A percentile compares a stretch with the other conserved stretches of the same genome.
Conservation (phyloP, 139 green algal genomes). For the Coelastrella sp. region DNA sequence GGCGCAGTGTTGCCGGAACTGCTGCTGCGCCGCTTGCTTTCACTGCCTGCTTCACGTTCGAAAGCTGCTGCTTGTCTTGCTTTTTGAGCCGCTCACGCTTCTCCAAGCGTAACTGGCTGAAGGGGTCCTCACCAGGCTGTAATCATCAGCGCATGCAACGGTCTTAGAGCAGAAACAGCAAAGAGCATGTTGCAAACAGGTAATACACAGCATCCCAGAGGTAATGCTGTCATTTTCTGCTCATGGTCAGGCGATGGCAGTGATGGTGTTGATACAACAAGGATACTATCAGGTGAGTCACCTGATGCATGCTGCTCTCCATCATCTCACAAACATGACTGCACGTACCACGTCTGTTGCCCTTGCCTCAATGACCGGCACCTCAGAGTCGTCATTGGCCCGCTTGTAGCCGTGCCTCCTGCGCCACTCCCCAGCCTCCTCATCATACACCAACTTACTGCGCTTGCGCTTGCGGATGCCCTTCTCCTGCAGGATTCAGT, state of each 20-base stretch:
- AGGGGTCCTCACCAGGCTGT: slow-evolving; percentile 88
- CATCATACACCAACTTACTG: slow-evolving; percentile 91
- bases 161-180: not conserved
- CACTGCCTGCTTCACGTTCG: slow-evolving; percentile 80
- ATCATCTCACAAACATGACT: too few relatives aligned
- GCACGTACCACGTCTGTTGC: slow-evolving; percentile 56
- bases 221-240: not conserved
- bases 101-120: slow-evolving; percentile 74
- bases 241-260: too few relatives aligned
- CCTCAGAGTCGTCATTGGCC: slow-evolving; percentile 61
- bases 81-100: slow-evolving; percentile 84
- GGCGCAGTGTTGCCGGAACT: slow-evolving; percentile 81
- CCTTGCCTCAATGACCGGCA: slow-evolving; percentile 93
- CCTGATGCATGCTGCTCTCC: too few relatives aligned
- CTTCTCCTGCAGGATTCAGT: slow-evolving; percentile 73
- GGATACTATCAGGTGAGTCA: too few relatives aligned
- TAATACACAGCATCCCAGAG: not conserved
- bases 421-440: slow-evolving; percentile 79
- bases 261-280: too few relatives aligned
- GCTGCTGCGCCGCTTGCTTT: slow-evolving; percentile 60
- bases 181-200: not conserved
- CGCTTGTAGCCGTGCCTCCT: slow-evolving; percentile 92
- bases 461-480: slow-evolving; percentile 95
- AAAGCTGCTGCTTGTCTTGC: slow-evolving; percentile 78
- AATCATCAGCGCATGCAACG: not conserved